Evolutionary conservation across 495 filamentous ascomycete genomes (phyloP).

Genomic region (Xylaria curta): DNA sequence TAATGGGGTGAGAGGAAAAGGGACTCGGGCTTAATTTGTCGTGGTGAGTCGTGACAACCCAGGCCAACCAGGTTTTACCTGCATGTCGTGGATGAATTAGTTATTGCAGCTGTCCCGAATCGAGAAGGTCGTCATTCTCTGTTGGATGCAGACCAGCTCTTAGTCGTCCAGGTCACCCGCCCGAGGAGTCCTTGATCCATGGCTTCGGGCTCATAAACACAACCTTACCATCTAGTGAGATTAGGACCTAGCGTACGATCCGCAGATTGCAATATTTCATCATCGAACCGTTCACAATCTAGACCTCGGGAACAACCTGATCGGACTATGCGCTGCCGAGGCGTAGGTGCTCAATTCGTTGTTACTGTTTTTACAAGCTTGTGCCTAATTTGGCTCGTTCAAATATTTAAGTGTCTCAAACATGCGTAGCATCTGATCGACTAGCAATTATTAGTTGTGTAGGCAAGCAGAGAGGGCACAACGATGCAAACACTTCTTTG

Average conservation of each 20-base stretch:
- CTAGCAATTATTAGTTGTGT: not conserved
- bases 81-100: slow-evolving; percentile 26
- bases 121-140: slow-evolving; percentile 31
- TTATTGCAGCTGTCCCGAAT: slow-evolving; percentile 29
- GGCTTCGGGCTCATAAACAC: slow-evolving; percentile 3
- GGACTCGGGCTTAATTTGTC: slow-evolving; percentile 14
- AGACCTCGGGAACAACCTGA: not conserved
- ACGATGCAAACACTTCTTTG: not conserved
- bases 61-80: slow-evolving; percentile 12
- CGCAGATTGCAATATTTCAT: not conserved
- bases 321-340: not conserved
- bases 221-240: no score
- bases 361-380: no score
- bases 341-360: not conserved
- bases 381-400: not conserved
- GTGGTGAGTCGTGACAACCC: slow-evolving; percentile 20
- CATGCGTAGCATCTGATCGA: not conserved
- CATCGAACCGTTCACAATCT: slow-evolving; percentile 5
- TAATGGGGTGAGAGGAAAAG: not conserved
- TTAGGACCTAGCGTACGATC: not conserved
- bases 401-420: not conserved
- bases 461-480: not conserved
- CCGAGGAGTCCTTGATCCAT: slow-evolving; percentile 15
- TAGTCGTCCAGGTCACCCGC: not conserved
- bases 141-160: not conserved